phyloP scores from a whole-genome alignment of 306 rosid species.

The Glycine tomentella region DNA sequence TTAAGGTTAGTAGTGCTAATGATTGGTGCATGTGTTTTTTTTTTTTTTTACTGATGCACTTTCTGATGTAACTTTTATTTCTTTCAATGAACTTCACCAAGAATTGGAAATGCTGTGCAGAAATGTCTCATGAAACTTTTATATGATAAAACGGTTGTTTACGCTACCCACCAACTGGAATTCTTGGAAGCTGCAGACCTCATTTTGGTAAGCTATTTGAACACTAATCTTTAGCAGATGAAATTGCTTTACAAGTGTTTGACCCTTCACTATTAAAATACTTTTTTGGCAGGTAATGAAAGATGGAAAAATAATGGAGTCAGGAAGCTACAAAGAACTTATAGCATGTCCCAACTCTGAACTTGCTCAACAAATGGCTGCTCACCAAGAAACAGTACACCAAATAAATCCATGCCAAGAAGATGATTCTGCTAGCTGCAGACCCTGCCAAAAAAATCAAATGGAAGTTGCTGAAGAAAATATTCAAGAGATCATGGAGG shows the following conservation, averaged over 20 bases:
- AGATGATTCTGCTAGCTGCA: constrained; percentile 48
- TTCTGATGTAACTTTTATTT: constrained; percentile 8
- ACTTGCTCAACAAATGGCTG: constrained; percentile 79
- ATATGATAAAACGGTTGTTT: constrained; percentile 81
- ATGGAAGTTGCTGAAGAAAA: constrained; percentile 68
- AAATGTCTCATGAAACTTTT: constrained; percentile 80
- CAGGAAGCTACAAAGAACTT: constrained; percentile 76
- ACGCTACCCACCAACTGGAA: constrained; percentile 90
- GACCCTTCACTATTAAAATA: neutral
- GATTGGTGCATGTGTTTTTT: neutral
- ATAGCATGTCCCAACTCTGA: constrained; percentile 66
- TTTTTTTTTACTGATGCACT: constrained; percentile 6
- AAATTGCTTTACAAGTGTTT: constrained; percentile 9
- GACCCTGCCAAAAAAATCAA: constrained; percentile 55
- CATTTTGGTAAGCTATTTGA: constrained; percentile 64
- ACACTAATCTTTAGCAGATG: constrained; percentile 15
- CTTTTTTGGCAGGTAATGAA: constrained; percentile 71
- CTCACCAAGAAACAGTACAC: constrained; percentile 72
- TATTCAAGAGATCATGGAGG: constrained; percentile 43
- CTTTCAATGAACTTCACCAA: constrained; percentile 17
- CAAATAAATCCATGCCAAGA: constrained; percentile 63
- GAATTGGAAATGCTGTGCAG: constrained; percentile 61
- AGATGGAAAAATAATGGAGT: constrained; percentile 73
- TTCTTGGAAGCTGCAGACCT: constrained; percentile 86
- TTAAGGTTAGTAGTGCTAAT: constrained; percentile 60